Evolutionary conservation across 2,329 filamentous ascomycete genomes (phyloP), one percentile per base, ranked within the genome.

Genomic region (Colletotrichum orchidophilum): DNA sequence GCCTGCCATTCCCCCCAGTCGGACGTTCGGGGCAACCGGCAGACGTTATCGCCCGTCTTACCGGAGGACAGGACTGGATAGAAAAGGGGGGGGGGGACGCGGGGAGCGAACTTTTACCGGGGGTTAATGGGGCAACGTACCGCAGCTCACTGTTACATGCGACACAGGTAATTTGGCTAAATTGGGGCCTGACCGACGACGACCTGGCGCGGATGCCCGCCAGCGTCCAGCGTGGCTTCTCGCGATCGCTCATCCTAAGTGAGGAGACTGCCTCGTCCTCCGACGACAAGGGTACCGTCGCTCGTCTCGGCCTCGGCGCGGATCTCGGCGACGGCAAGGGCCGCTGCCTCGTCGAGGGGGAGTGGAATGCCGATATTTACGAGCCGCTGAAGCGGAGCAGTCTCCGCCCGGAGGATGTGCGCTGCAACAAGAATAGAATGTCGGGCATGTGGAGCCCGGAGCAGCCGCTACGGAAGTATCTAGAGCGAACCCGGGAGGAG

Each of bases 391-490:
- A 82, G 39, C 76, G 72, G 74, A 80, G 59, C 78, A 78, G 8
- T 12, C 27, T 63, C 18, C 60, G 67, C 8, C 68, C 68, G 57
- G 64, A 71, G 26, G 88, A 91, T 75, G 78, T 87, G 11, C 84
- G 83, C 76, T 84, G 88, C 71, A 79, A 87, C 75, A 91, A 91
- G 80, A 87, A 89, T 73, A 82, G 88, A 24, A 87, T 90, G 81
- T 88, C 85, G 24, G 89, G 87, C 2, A 79, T 91, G 59, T 90
- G 87, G 86, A 81, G 81, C 27, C 75, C 78, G 9, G 76, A 76
- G 12, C 85, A 85, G 54, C 79, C 81, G 8, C 79, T 87, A 55
- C 83, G 82, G 64, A 77, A 78, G 49, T 83, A 81, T 49, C 76
- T 90, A 60, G 58, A 53, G 26, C 24, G n/a, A 7, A 12, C 50